A percentile compares a stretch with the other conserved stretches of the same genome.
Evolutionary conservation across 192 early-diverging fungal species (phyloP).

Genomic region (Mortierella hygrophila): DNA sequence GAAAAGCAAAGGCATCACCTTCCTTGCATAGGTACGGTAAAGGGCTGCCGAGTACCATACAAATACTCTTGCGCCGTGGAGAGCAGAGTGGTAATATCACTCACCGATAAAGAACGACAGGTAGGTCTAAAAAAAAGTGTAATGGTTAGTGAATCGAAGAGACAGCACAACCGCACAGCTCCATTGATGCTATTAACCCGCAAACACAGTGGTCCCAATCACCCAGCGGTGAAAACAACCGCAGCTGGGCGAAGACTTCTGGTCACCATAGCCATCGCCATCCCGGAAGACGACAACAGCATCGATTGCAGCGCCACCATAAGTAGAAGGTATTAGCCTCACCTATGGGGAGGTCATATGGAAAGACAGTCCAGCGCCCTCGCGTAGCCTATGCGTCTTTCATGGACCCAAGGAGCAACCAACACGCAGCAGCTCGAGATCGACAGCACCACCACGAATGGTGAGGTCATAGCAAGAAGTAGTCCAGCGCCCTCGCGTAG

Average conservation of each 20-base stretch:
- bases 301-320: background rate
- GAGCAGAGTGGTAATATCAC: constrained; percentile 20
- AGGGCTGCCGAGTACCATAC: background rate
- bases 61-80: constrained; percentile 2
- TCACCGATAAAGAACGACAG: too few species aligned
- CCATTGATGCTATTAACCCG: background rate
- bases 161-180: constrained; percentile 24
- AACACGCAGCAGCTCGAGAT: background rate
- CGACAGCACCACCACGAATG: constrained; percentile 7
- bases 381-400: too few species aligned
- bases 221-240: constrained; percentile 33
- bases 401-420: background rate
- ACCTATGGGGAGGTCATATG: too few species aligned
- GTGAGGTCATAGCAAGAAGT: constrained; percentile 27
- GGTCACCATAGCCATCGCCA: constrained; percentile 20
- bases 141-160: constrained; percentile 21
- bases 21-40: background rate
- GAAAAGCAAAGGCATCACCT: constrained; percentile 10
- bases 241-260: constrained; percentile 22
- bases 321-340: too few species aligned
- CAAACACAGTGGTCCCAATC: constrained; percentile 19
- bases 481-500: constrained; percentile 16
- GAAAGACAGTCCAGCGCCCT: too few species aligned
- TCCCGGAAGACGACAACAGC: background rate
- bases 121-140: background rate